Percentiles rank a stretch among this genome's conserved stretches.
phyloP scores from a whole-genome alignment of 1,284 basidiomycete species.

The Irpex rosettiformis region DNA sequence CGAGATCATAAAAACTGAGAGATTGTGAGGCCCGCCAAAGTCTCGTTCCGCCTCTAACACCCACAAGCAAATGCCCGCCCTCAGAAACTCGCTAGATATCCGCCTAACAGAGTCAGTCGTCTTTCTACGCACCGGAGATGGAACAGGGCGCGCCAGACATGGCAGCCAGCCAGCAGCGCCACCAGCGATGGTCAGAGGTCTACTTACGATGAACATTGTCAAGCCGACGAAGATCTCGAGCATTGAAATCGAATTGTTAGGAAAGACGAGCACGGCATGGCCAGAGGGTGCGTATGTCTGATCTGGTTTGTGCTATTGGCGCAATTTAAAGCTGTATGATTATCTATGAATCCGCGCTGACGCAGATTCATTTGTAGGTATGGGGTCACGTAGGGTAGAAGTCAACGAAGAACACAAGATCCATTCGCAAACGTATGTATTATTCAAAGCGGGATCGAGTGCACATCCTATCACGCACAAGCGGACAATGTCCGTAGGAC shows the following conservation, averaged over 20 bases:
- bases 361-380: conserved; percentile 42
- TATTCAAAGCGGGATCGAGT: conserved; percentile 58
- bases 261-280: conserved; percentile 67
- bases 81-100: conserved; percentile 50
- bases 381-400: conserved; percentile 78
- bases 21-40: neutral
- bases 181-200: conserved; percentile 84
- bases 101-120: conserved; percentile 82
- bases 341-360: conserved; percentile 7
- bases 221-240: conserved; percentile 87
- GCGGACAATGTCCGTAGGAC: conserved; percentile 78
- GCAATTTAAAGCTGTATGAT: neutral
- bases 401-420: conserved; percentile 79
- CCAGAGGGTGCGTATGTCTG: conserved; percentile 69
- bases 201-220: conserved; percentile 75
- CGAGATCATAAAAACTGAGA: neutral
- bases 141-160: conserved; percentile 39
- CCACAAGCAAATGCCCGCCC: conserved; percentile 6
- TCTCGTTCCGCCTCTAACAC: neutral
- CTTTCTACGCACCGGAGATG: conserved; percentile 61
- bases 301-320: neutral
- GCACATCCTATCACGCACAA: conserved; percentile 29
- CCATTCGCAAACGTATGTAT: conserved; percentile 69
- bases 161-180: conserved; percentile 46
- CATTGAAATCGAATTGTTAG: conserved; percentile 79